Conservation (phyloP, 768 basidiomycete genomes). For the Hortiboletus flavorubellus region DNA sequence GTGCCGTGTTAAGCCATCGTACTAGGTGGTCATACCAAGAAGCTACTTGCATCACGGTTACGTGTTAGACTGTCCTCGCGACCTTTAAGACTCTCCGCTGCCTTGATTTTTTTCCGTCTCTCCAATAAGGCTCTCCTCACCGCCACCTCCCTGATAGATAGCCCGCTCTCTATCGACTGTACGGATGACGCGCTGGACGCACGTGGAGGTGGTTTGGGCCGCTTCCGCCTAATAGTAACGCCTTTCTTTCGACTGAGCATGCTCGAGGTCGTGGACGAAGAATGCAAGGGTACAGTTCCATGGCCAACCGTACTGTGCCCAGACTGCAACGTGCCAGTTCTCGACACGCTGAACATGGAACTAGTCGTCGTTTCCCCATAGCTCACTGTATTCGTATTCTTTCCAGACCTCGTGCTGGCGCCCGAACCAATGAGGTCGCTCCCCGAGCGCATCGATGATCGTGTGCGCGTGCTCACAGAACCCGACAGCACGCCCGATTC, state of each 20-base stretch:
- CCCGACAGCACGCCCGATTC: slow-evolving; percentile 4
- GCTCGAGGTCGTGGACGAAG: slow-evolving; percentile 13
- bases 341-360: slow-evolving; percentile 6
- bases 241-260: slow-evolving; percentile 23
- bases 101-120: slow-evolving; percentile 23
- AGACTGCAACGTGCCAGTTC: slow-evolving; percentile 10
- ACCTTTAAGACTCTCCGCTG: background rate
- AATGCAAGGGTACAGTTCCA: background rate
- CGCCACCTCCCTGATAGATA: slow-evolving; percentile 21
- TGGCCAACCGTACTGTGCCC: background rate
- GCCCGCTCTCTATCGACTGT: slow-evolving; percentile 20
- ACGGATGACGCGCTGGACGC: slow-evolving; percentile 28
- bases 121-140: slow-evolving; percentile 27
- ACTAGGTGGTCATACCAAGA: background rate
- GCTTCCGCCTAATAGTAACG: slow-evolving; percentile 14
- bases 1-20: background rate
- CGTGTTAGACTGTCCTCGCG: background rate
- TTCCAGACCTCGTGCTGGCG: background rate
- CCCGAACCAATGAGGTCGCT: background rate
- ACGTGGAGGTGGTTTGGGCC: slow-evolving; percentile 19
- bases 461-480: slow-evolving; percentile 1
- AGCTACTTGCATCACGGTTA: background rate
- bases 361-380: background rate
- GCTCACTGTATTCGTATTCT: background rate
- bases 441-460: background rate